phyloP scores from a whole-genome alignment of 176 grass and related monocot genomes.

The Cenchrus americanus region DNA sequence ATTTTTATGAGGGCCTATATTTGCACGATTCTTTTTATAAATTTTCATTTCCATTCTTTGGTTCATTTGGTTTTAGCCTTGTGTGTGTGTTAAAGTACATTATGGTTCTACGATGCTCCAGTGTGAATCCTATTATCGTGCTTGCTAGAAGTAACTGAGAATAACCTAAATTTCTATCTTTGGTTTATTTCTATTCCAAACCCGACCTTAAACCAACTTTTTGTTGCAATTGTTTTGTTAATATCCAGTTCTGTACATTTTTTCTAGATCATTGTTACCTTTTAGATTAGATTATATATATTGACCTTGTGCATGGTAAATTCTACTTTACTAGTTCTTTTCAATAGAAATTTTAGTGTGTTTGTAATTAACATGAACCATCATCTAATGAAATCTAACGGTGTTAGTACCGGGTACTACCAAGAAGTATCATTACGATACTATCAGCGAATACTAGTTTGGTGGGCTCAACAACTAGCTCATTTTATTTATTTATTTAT shows the following conservation, averaged over 20 bases:
- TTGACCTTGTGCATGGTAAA: neutral
- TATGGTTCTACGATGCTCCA: neutral
- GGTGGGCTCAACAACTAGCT: no score
- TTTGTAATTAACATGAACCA: no score
- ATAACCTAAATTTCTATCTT: neutral
- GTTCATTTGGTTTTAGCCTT: neutral
- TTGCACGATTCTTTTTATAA: neutral
- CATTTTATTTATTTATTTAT: no score
- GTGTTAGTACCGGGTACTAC: no score
- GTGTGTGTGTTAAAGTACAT: neutral
- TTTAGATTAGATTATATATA: neutral
- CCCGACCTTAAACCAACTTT: neutral
- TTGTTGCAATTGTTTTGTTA: no score
- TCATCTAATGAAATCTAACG: no score
- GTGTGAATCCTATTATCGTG: neutral
- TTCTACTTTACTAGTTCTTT: neutral
- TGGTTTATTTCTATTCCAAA: neutral
- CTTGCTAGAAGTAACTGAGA: neutral
- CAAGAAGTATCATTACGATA: no score
- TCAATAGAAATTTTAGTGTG: no score
- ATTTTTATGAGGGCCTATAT: neutral
- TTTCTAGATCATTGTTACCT: no score
- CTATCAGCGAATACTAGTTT: no score
- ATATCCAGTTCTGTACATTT: neutral
- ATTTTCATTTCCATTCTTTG: neutral